phyloP scores from a whole-genome alignment of 495 filamentous ascomycete species.

The Tuber microsphaerosporum region DNA sequence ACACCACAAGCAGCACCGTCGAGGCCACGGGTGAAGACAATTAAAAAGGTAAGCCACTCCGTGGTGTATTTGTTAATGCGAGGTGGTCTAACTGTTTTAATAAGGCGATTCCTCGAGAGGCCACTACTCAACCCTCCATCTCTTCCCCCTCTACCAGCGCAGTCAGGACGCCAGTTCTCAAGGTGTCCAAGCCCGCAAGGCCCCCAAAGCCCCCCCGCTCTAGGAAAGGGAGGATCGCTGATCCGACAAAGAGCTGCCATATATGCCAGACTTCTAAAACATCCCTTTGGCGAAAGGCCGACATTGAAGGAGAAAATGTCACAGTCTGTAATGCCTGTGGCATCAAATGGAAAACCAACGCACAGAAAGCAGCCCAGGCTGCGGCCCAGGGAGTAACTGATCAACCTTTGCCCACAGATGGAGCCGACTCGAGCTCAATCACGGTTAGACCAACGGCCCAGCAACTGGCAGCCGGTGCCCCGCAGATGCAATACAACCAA shows the following conservation, averaged over 20 bases:
- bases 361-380: constrained; percentile 34
- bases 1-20: constrained; percentile 20
- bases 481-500: constrained; percentile 20
- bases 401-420: constrained; percentile 16
- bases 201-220: constrained; percentile 37
- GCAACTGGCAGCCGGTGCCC: constrained; percentile 13
- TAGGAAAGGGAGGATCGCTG: constrained; percentile 40
- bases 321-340: constrained; percentile 43
- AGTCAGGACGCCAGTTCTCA: constrained; percentile 9
- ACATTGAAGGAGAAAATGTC: constrained; percentile 39
- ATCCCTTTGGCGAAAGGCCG: constrained; percentile 40
- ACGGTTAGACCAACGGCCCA: constrained; percentile 15
- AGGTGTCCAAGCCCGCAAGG: constrained; percentile 16
- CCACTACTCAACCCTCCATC: constrained; percentile 12
- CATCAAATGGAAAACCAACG: constrained; percentile 42
- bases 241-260: constrained; percentile 40
- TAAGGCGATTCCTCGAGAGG: constrained; percentile 36
- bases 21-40: constrained; percentile 38
- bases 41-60: constrained; percentile 37
- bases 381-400: constrained; percentile 22
- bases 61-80: neutral
- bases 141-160: constrained; percentile 9
- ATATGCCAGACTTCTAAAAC: constrained; percentile 41
- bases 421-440: constrained; percentile 13
- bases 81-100: constrained; percentile 25